Evolutionary conservation across 2,329 filamentous ascomycete species (phyloP), one percentile per base, ranked within the genome.

Genomic region (Fusarium sp.): DNA sequence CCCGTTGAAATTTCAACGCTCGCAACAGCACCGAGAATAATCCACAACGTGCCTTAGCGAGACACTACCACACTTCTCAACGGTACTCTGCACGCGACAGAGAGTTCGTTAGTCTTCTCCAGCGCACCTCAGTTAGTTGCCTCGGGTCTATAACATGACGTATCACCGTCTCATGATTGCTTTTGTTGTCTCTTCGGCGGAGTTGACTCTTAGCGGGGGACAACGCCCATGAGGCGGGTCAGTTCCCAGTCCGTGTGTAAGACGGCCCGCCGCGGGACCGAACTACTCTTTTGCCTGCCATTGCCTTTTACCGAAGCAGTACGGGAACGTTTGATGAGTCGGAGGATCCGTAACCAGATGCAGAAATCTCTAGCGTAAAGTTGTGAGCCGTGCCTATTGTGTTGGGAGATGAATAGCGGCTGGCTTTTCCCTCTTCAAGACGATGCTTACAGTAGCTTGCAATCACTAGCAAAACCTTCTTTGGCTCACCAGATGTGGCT

Each of bases 121-220:
- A 20, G 27, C 31, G 25, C 16, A 45, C 42, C 38, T 36, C 31
- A 14, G 29, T 31, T 69, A 52, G 59, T 67, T 60, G 63, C 59
- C 42, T 66, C 52, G 47, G 40, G 40, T 33, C 63, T 45, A 36
- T 16, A 33, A n/a, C 62, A 66, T 78, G 75, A 71, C 67, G 72
- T 69, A 71, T 52, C 58, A n/a, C 20, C 8, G 47, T 29, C 42
- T 65, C 56, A 58, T 60, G 62, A 47, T 59, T 77, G 67, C 70
- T 73, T 75, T 76, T 75, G 63, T 69, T 77, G 67, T 73, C 74
- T 77, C 73, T 73, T 76, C 67, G 71, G 45, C 45, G 29, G 22
- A 65, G 52, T 52, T n/a, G 16, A 11, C 31, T 50, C 60, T 40
- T 20, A 18, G 61, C 62, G 63, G 65, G 65, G 64, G 56, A 50